Evolutionary conservation across 2,329 filamentous ascomycete species (phyloP).

Genomic region (Chrysosporium keratinophilum): DNA sequence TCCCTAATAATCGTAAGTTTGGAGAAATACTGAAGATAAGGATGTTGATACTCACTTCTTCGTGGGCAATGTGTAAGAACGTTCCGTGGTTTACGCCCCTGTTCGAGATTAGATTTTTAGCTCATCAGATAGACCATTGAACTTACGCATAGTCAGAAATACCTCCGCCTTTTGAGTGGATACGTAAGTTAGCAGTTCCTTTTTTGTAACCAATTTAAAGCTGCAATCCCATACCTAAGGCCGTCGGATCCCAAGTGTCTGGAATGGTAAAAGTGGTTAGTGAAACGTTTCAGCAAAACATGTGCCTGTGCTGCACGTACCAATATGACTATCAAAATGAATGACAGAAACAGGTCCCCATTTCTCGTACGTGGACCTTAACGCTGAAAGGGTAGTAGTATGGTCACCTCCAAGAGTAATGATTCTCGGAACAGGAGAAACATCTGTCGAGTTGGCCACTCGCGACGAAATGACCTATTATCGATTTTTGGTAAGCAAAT

Average conservation of each 20-base stretch:
- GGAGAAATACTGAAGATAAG: slow-evolving; percentile 56
- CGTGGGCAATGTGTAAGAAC: slow-evolving; percentile 82
- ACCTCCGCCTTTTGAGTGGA: slow-evolving; percentile 33
- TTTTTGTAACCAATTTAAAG: neutral
- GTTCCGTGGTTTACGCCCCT: slow-evolving; percentile 74
- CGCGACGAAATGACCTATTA: slow-evolving; percentile 26
- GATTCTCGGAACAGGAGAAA: slow-evolving; percentile 37
- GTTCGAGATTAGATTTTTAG: slow-evolving; percentile 41
- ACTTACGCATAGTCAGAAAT: slow-evolving; percentile 43
- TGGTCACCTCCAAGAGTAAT: slow-evolving; percentile 66
- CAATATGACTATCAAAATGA: slow-evolving; percentile 65
- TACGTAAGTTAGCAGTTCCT: neutral
- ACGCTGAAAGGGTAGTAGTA: slow-evolving; percentile 57
- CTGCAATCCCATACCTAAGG: slow-evolving; percentile 12
- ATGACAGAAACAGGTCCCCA: slow-evolving; percentile 58
- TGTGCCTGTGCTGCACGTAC: slow-evolving; percentile 24
- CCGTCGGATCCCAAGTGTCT: slow-evolving; percentile 70
- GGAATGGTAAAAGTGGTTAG: neutral
- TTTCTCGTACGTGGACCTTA: slow-evolving; percentile 53
- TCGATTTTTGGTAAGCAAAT: neutral
- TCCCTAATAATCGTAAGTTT: slow-evolving; percentile 46
- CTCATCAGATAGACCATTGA: neutral
- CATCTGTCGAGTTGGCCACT: slow-evolving; percentile 19
- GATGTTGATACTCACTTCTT: slow-evolving; percentile 57
- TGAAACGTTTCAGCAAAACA: slow-evolving; percentile 16